phyloP scores from a whole-genome alignment of 2,329 filamentous ascomycete genomes.

The Fusarium chlamydosporum region DNA sequence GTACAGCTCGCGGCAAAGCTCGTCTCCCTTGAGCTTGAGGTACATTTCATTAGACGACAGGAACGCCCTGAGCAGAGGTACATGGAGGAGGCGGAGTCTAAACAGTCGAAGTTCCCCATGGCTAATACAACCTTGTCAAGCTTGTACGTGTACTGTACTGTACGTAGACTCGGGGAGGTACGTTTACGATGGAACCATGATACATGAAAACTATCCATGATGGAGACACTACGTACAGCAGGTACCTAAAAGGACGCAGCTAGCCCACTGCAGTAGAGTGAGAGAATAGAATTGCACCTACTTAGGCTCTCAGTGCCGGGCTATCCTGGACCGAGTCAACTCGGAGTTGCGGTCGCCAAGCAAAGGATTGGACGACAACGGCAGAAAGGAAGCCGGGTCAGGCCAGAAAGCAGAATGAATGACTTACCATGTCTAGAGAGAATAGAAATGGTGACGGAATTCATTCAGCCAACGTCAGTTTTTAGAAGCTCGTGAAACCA shows the following conservation, averaged over 20 bases:
- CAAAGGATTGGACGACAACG: conserved; percentile 8
- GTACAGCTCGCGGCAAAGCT: conserved; percentile 36
- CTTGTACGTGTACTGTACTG: conserved; percentile 7
- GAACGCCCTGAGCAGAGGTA: conserved; percentile 25
- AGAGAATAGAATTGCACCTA: conserved; percentile 5
- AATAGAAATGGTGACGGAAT: conserved; percentile 40
- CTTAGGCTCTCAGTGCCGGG: conserved; percentile 28
- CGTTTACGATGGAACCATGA: conserved; percentile 37
- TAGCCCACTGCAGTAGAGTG: conserved; percentile 25
- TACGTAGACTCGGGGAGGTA: conserved; percentile 11
- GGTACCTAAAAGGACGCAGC: conserved; percentile 35
- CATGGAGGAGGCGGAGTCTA: conserved; percentile 30
- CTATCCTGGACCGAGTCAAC: conserved; percentile 19
- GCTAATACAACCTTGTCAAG: conserved; percentile 43
- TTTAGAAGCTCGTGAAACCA: conserved; percentile 8
- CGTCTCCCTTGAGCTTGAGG: conserved; percentile 29
- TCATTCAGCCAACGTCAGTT: conserved; percentile 27
- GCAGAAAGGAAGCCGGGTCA: conserved; percentile 30
- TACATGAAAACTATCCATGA: conserved; percentile 38
- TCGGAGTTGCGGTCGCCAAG: conserved; percentile 31
- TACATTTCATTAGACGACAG: conserved; percentile 43
- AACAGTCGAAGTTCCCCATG: conserved; percentile 33
- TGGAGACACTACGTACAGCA: conserved; percentile 38
- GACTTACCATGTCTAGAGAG: background rate
- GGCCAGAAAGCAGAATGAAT: conserved; percentile 16